phyloP scores from a whole-genome alignment of 2,329 filamentous ascomycete genomes.

The Fusarium palustre region DNA sequence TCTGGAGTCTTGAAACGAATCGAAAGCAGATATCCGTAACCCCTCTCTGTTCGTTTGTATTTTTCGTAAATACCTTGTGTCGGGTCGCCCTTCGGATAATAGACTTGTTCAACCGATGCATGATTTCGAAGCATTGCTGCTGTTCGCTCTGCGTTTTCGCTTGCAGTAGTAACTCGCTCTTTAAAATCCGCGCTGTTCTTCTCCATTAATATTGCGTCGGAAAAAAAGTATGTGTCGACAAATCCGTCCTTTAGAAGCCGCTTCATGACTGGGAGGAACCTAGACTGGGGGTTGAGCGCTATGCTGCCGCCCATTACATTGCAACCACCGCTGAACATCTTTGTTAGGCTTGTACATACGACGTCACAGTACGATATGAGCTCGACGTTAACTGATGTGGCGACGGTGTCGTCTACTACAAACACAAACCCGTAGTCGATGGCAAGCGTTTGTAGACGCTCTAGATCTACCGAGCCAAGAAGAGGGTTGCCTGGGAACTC shows the following conservation, averaged over 20 bases:
- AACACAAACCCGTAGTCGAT: conserved; percentile 56
- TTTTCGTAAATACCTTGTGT: conserved; percentile 51
- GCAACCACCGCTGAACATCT: conserved; percentile 66
- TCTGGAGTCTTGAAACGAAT: conserved; percentile 58
- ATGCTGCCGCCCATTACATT: conserved; percentile 64
- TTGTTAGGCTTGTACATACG: conserved; percentile 64
- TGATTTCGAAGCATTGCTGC: conserved; percentile 46
- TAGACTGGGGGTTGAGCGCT: conserved; percentile 58
- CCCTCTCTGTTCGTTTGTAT: conserved; percentile 54
- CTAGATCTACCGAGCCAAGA: conserved; percentile 48
- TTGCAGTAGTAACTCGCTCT: conserved; percentile 48
- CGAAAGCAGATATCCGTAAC: conserved; percentile 65
- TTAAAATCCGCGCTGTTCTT: conserved; percentile 56
- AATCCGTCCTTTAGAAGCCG: conserved; percentile 34
- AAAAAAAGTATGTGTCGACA: conserved; percentile 43
- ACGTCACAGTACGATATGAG: conserved; percentile 61
- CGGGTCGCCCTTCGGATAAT: conserved; percentile 56
- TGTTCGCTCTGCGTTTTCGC: conserved; percentile 44
- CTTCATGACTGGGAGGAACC: conserved; percentile 49
- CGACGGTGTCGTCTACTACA: conserved; percentile 60
- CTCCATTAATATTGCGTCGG: conserved; percentile 50
- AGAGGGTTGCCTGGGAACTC: conserved; percentile 57
- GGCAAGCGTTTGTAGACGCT: conserved; percentile 45
- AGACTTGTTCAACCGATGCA: conserved; percentile 47
- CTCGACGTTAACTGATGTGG: conserved; percentile 59